phyloP scores from a whole-genome alignment of 495 filamentous ascomycete genomes.

The Xylaria bambusicola region DNA sequence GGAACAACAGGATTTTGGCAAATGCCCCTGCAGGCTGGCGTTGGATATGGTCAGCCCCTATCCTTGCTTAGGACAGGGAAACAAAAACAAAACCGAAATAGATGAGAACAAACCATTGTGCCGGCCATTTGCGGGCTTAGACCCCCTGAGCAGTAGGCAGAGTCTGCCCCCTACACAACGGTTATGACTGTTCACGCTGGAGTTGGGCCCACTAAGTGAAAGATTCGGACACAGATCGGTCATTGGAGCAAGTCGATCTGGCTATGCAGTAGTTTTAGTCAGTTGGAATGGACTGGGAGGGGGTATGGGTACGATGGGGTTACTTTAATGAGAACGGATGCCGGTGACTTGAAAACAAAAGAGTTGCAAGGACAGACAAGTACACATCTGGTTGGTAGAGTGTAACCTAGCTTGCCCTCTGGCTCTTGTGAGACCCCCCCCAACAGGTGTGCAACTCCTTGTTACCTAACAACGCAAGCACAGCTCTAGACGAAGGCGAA shows the following conservation, averaged over 20 bases:
- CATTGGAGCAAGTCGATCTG: too few relatives aligned
- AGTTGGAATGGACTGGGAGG: neutral
- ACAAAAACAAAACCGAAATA: neutral
- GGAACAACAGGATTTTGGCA: slow-evolving; percentile 16
- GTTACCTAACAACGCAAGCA: neutral
- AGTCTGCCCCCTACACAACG: neutral
- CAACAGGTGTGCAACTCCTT: slow-evolving; percentile 8
- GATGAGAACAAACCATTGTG: too few relatives aligned
- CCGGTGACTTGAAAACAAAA: too few relatives aligned
- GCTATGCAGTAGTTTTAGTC: too few relatives aligned
- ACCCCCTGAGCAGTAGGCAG: neutral
- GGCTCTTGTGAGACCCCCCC: slow-evolving; percentile 6
- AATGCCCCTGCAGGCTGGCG: neutral
- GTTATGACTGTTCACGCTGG: neutral
- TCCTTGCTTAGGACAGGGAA: neutral
- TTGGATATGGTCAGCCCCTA: neutral
- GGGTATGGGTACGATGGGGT: neutral
- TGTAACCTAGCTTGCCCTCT: neutral
- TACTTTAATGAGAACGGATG: slow-evolving; percentile 1
- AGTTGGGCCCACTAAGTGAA: too few relatives aligned
- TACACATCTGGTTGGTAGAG: neutral
- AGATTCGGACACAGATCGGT: too few relatives aligned
- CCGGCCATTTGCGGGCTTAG: neutral
- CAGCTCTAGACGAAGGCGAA: too few relatives aligned
- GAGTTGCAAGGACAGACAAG: neutral